Evolutionary conservation across 305 asterid genomes (phyloP), one percentile per base, ranked within the genome.

Genomic region (Plantago coronopus): DNA sequence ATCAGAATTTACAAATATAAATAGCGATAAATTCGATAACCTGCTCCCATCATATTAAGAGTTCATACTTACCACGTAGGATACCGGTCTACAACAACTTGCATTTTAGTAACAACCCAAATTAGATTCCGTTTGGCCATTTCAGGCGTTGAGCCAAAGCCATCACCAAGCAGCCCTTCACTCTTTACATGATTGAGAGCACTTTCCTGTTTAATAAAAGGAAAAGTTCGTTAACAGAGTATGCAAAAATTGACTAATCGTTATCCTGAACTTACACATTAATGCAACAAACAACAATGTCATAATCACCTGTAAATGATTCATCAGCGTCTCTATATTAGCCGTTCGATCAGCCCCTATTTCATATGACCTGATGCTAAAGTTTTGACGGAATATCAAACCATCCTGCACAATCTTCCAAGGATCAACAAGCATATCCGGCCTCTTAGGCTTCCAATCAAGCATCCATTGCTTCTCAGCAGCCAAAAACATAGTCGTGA

Each of bases 401-500:
- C 99, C 99, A 74, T 93, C 95, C 64, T 84, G 85, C 74, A 93
- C 87, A 65, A 89, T 89, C 69, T 79, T 79, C 61, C 99, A 89
- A 27, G 95, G 91, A 71, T 89, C 99, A 67, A 58, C 71, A 65
- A 89, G 83, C 81, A 76, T 77, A 67, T 93, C 96, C 48, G 95
- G 66, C 44, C 97, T 81, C 70, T 90, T 93, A 14, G 96, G 89
- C 68, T 93, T 93, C 96, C 95, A 89, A 69, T 93, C 97, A 79
- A 93, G 88, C 97, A 93, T 93, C 98, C 98, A 93, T 73, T 93
- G 98, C 78, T 93, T 93, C 79, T 93, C 99, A 16, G 97, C 97
- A 14, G 97, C 97, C 81, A 93, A 76, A 78, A 93, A 93, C 54
- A 93, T 77, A 21, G 99, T 93, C 0, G 99, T 93, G 61, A 93